Percentiles rank a stretch among this genome's conserved stretches.
phyloP scores from a whole-genome alignment of 176 grass and related monocot genomes.

The Carex cristatella region DNA sequence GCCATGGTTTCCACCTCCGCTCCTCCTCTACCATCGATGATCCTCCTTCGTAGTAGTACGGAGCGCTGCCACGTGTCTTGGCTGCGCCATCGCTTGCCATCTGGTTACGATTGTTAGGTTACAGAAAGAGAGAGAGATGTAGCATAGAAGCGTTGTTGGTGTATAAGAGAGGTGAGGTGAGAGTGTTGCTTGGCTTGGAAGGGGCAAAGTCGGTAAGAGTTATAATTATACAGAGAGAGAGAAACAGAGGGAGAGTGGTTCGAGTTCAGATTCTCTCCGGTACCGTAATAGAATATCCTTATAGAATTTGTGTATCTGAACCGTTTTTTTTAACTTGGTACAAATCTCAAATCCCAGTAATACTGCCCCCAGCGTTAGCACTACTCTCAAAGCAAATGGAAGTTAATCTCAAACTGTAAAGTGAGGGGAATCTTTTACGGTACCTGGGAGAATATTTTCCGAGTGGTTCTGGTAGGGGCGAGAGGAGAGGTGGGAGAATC shows the following conservation, averaged over 20 bases:
- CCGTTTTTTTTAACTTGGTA: too few species aligned
- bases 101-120: conserved; percentile 2
- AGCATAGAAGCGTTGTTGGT: background rate
- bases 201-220: background rate
- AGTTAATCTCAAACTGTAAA: too few species aligned
- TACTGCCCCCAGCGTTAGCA: too few species aligned
- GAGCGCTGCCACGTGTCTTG: conserved; percentile 33
- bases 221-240: background rate
- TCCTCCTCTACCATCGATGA: conserved; percentile 43
- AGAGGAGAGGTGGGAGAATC: too few species aligned
- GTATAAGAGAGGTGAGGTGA: background rate
- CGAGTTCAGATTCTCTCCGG: too few species aligned
- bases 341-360: too few species aligned
- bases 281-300: too few species aligned
- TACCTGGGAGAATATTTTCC: too few species aligned
- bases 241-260: background rate
- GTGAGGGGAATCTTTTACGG: too few species aligned
- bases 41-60: conserved; percentile 26
- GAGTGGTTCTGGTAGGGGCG: too few species aligned
- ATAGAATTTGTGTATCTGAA: too few species aligned
- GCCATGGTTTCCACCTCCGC: conserved; percentile 67
- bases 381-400: too few species aligned
- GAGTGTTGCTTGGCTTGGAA: conserved; percentile 37
- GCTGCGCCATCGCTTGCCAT: conserved; percentile 40
- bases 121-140: background rate